Conservation (phyloP, 1,284 basidiomycete genomes). For the Cutaneotrichosporon dermatis region DNA sequence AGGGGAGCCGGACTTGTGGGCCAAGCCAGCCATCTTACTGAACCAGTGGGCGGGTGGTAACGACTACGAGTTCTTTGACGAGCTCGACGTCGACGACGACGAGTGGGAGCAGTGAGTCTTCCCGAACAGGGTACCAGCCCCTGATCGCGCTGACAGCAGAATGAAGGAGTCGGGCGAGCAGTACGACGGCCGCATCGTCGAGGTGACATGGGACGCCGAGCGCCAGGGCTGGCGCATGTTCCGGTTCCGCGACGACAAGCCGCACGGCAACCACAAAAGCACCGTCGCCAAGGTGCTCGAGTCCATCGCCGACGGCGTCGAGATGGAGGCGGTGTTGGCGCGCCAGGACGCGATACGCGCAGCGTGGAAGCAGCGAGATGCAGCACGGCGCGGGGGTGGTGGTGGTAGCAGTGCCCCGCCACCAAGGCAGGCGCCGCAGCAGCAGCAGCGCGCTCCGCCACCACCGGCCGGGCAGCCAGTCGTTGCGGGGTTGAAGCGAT, state of each 20-base stretch:
- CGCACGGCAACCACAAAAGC: conserved; percentile 73
- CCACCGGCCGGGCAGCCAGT: neutral
- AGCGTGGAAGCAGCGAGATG: conserved; percentile 41
- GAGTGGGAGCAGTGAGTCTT: conserved; percentile 82
- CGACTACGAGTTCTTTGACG: conserved; percentile 79
- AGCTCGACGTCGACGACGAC: conserved; percentile 76
- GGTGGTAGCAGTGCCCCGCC: too few species aligned
- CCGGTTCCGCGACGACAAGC: conserved; percentile 88
- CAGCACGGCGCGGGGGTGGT: neutral
- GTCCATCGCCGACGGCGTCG: conserved; percentile 85
- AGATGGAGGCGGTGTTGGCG: conserved; percentile 63
- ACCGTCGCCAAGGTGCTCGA: conserved; percentile 80
- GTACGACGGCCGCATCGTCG: conserved; percentile 86
- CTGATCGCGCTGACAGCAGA: conserved; percentile 50
- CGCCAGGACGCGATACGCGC: conserved; percentile 36
- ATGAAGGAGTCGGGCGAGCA: conserved; percentile 82
- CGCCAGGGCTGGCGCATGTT: conserved; percentile 74
- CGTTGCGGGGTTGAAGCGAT: too few species aligned
- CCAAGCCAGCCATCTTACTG: conserved; percentile 82
- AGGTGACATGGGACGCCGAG: conserved; percentile 79
- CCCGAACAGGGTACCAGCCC: too few species aligned
- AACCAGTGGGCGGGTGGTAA: conserved; percentile 67
- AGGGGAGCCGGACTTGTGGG: conserved; percentile 66
- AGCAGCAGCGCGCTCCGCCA: neutral
- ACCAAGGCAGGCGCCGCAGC: neutral